These are phyloP conservation scores for Cyberlindnera saturnus DNA, from an alignment of 805 yeast species.

Conservation along the genomic window DNA sequence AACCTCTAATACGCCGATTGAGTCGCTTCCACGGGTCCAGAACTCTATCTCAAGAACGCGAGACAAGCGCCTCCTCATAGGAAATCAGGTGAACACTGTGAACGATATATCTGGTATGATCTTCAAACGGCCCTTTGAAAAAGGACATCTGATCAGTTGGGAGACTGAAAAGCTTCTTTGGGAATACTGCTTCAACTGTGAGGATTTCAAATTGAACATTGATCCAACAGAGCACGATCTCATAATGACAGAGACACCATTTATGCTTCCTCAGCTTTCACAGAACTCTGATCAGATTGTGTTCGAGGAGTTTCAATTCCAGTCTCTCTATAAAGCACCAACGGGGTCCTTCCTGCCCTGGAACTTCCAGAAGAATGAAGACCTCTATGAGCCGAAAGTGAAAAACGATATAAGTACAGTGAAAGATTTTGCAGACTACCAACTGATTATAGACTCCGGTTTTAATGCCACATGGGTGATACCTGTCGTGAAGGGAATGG, in stretches of 20 bases:
- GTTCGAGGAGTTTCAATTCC: constrained; percentile 89
- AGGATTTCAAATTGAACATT: constrained; percentile 35
- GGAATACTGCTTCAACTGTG: constrained; percentile 54
- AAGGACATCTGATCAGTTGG: constrained; percentile 89
- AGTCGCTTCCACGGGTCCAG: constrained; percentile 44
- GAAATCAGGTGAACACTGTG: constrained; percentile 59
- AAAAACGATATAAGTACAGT: constrained; percentile 13
- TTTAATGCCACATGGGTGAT: constrained; percentile 81
- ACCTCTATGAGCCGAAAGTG: constrained; percentile 22
- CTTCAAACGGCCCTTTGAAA: constrained; percentile 77
- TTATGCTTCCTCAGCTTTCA: constrained; percentile 74
- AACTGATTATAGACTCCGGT: constrained; percentile 82
- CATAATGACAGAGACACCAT: constrained; percentile 74
- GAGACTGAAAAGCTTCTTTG: constrained; percentile 82
- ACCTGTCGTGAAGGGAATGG: constrained; percentile 76
- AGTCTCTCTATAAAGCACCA: constrained; percentile 60
- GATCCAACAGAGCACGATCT: constrained; percentile 50
- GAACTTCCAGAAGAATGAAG: constrained; percentile 30
- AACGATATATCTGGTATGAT: constrained; percentile 70
- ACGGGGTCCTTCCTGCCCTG: constrained; percentile 61
- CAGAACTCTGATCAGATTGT: constrained; percentile 85
- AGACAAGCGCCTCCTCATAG: constrained; percentile 68
- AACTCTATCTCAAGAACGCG: constrained; percentile 72
- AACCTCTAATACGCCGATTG: constrained; percentile 27
- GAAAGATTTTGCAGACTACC: constrained; percentile 47